These are phyloP conservation scores for Penicillium polonicum DNA, from an alignment of 2,329 filamentous ascomycete species.

Conservation along the genomic window DNA sequence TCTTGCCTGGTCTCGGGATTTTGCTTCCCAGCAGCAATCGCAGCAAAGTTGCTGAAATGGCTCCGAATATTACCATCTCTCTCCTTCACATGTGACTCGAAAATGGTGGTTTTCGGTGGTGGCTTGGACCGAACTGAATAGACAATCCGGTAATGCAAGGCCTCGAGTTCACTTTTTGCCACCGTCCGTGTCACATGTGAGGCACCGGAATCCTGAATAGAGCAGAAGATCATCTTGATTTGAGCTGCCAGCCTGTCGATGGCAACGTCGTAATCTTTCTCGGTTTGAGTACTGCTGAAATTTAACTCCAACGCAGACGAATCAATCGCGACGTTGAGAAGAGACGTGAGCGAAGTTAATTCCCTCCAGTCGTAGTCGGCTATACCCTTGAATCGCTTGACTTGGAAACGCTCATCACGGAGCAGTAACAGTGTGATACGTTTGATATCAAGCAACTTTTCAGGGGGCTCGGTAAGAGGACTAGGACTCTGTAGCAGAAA, in stretches of 20 bases:
- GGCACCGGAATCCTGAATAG: constrained; percentile 73
- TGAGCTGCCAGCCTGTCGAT: constrained; percentile 65
- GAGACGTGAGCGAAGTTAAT: constrained; percentile 62
- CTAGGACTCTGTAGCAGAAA: constrained; percentile 34
- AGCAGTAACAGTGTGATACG: constrained; percentile 30
- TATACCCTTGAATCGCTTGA: constrained; percentile 28
- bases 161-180: constrained; percentile 72
- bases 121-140: constrained; percentile 68
- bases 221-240: constrained; percentile 57
- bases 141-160: constrained; percentile 69
- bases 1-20: neutral
- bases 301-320: constrained; percentile 51
- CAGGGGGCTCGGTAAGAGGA: constrained; percentile 27
- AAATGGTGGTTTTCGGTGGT: constrained; percentile 51
- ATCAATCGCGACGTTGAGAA: constrained; percentile 75
- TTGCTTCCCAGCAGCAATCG: neutral
- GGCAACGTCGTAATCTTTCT: constrained; percentile 63
- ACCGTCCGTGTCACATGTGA: constrained; percentile 70
- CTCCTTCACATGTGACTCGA: constrained; percentile 27
- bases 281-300: constrained; percentile 35
- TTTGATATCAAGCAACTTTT: constrained; percentile 32
- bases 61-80: constrained; percentile 14
- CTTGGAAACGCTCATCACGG: constrained; percentile 34
- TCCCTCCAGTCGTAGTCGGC: constrained; percentile 60
- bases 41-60: constrained; percentile 12